A percentile compares a stretch with the other conserved stretches of the same genome.
These are phyloP conservation scores for Ustilago bromivora DNA, from an alignment of 1,284 basidiomycete species.

Conservation along the genomic window DNA sequence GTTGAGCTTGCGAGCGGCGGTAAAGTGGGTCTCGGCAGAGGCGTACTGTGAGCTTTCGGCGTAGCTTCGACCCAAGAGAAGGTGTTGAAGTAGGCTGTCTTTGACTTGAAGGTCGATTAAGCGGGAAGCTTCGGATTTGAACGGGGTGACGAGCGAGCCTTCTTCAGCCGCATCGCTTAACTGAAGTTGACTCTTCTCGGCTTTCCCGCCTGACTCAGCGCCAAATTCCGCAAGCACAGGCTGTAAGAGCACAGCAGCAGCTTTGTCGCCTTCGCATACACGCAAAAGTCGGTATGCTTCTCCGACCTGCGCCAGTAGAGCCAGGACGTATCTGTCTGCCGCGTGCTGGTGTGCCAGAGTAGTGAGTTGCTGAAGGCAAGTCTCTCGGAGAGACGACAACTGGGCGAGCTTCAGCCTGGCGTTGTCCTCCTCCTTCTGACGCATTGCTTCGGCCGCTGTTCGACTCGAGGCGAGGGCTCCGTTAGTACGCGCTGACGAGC, in stretches of 20 bases:
- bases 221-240: constrained; percentile 3
- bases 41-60: constrained; percentile 63
- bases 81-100: constrained; percentile 50
- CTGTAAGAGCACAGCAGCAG: constrained; percentile 36
- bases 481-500: constrained; percentile 19
- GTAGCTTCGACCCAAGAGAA: constrained; percentile 57
- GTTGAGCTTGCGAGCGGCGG: constrained; percentile 41
- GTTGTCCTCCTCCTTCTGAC: constrained; percentile 33
- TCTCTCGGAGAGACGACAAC: constrained; percentile 25
- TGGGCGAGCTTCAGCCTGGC: constrained; percentile 26
- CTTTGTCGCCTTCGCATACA: constrained; percentile 47
- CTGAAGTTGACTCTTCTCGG: neutral
- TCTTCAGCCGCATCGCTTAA: constrained; percentile 11
- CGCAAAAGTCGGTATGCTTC: constrained; percentile 61
- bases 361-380: constrained; percentile 26
- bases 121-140: constrained; percentile 4
- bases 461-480: constrained; percentile 28
- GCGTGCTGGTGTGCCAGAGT: constrained; percentile 36
- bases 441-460: constrained; percentile 42
- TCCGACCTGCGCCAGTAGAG: constrained; percentile 48
- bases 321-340: constrained; percentile 44
- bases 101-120: constrained; percentile 28
- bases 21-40: constrained; percentile 59
- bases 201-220: neutral
- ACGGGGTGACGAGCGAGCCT: neutral